A percentile compares a stretch with the other conserved stretches of the same genome.
Evolutionary conservation across 495 filamentous ascomycete species (phyloP).

Genomic region (Talaromyces stipitatus): DNA sequence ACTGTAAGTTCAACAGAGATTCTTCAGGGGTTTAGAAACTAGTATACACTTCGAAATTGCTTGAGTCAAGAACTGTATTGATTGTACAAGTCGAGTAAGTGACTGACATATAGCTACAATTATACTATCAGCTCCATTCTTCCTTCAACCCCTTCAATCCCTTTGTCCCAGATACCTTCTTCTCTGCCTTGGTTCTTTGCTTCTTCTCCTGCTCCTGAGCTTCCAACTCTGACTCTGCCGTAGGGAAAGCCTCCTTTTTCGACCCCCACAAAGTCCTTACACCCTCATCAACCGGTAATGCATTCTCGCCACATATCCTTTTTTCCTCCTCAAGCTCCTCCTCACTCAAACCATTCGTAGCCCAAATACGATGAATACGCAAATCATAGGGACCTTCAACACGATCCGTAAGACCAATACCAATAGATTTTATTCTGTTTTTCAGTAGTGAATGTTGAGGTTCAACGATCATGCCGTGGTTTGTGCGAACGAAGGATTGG

Average conservation of each 20-base stretch:
- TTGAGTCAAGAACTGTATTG: background rate
- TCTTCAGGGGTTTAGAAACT: too few species aligned
- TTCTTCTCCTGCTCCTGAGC: background rate
- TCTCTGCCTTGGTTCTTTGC: background rate
- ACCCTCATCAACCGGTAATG: conserved; percentile 35
- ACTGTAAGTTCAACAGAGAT: too few species aligned
- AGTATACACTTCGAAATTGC: background rate
- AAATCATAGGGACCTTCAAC: conserved; percentile 82
- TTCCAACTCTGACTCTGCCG: background rate
- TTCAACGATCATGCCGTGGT: conserved; percentile 81
- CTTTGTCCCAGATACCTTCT: background rate
- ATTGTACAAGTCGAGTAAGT: background rate
- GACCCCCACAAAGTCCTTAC: conserved; percentile 24
- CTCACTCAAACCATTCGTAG: conserved; percentile 40
- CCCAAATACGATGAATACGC: conserved; percentile 79
- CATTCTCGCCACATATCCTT: conserved; percentile 34
- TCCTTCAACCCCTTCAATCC: conserved; percentile 3
- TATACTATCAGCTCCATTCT: background rate
- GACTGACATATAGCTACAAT: background rate
- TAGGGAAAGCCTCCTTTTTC: conserved; percentile 3
- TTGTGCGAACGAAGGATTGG: conserved; percentile 90
- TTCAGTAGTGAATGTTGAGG: conserved; percentile 82
- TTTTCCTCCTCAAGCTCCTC: conserved; percentile 32
- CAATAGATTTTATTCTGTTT: conserved; percentile 75
- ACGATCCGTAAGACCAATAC: conserved; percentile 82